Conservation (phyloP, 306 rosid species). For the Leucaena leucocephala region DNA sequence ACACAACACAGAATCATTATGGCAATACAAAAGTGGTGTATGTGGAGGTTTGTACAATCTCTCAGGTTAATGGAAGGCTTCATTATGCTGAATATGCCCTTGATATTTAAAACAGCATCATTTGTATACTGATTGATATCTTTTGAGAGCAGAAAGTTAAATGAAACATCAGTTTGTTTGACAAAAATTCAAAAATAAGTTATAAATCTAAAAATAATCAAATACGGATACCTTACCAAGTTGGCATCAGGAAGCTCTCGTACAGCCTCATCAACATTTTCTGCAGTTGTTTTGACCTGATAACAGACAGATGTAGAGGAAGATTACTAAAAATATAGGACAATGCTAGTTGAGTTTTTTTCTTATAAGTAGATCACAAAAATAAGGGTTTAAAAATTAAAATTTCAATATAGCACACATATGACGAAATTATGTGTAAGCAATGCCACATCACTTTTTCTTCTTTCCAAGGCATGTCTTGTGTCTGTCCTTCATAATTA, state of each 20-base stretch:
- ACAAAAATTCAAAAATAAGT: slow-evolving; percentile 12
- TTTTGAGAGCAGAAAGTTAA: background rate
- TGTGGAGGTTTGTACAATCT: background rate
- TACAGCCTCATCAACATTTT: slow-evolving; percentile 85
- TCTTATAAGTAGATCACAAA: background rate
- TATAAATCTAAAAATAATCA: slow-evolving; percentile 39
- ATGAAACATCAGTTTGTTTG: slow-evolving; percentile 8
- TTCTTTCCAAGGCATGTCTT: background rate
- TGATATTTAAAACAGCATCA: background rate
- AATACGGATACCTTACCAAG: slow-evolving; percentile 83
- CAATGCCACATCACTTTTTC: background rate
- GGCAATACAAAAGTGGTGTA: background rate
- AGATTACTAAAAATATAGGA: background rate
- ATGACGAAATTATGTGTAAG: background rate
- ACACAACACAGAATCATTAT: background rate
- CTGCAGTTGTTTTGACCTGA: slow-evolving; percentile 92
- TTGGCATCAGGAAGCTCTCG: slow-evolving; percentile 99
- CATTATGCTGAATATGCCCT: slow-evolving; percentile 2
- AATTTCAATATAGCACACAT: background rate
- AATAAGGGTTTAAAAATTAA: background rate
- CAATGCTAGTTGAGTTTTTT: background rate
- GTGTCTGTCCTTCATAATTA: background rate
- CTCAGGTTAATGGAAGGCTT: background rate
- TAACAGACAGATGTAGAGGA: slow-evolving; percentile 25
- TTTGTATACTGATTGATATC: slow-evolving; percentile 1